Evolutionary conservation across 805 yeast species (phyloP), one percentile per base, ranked within the genome.

Genomic region (Candida patagonica): DNA sequence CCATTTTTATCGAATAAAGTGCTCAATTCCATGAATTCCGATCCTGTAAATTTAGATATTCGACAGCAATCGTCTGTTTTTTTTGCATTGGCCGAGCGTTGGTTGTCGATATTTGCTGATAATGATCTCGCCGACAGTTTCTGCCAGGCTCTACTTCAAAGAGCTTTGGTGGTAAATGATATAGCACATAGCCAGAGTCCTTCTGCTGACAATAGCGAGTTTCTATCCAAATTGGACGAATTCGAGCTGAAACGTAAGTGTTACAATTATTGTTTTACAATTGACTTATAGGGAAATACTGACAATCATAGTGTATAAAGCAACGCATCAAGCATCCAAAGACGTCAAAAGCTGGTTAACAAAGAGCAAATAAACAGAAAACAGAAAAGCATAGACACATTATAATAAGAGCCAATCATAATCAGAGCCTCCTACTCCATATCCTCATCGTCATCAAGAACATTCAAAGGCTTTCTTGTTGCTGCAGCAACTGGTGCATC

Each of bases 11-110:
- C 73, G 17, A 55, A 64, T 6, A 74, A 73, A 42, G 87, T 87
- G 16, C 59, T 82, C 23, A 88, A 87, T 53, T 94, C 95, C 26
- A 77, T 88, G 35, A 84, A 82, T 54, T 70, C 94, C 1, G 80
- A 76, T 45, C 74, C 94, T 1, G 57, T 57, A 1, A 62, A 71
- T 15, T 65, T 86, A n/a, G 89, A 85, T 52, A 55, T 85, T 21
- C 80, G 81, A 46, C 59, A 76, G 2, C 71, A 80, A 26, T 65
- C 72, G 39, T 73, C 87, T 0, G 73, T 82, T 50, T 92, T 74
- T 58, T 84, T 81, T 50, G 64, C 70, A 17, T 59, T 87, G 21
- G 80, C 80, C 5, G 76, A 78, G 40, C 76, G 78, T 51, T 89
- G 97, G 96, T 71, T 81, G 7, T 56, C 67, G 34, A 62, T 88